Conservation (phyloP, 208 protist genomes). For the Trypanosoma avium region DNA sequence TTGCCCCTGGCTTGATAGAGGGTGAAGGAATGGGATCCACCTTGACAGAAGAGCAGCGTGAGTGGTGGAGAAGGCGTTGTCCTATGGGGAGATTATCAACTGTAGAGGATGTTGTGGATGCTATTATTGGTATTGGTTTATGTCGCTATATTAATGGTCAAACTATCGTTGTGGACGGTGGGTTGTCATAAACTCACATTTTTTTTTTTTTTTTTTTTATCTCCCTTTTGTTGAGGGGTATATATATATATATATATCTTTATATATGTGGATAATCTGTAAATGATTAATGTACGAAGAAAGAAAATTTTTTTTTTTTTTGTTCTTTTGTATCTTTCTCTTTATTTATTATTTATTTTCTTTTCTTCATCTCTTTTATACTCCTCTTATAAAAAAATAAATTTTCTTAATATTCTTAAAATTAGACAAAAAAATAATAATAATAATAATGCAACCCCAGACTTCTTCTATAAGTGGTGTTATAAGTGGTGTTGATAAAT, state of each 20-base stretch:
- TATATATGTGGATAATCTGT: too few species aligned
- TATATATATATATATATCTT: too few species aligned
- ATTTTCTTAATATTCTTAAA: neutral
- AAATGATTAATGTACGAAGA: too few species aligned
- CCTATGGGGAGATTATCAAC: conserved; percentile 74
- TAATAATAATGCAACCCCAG: conserved; percentile 14
- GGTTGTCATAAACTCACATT: conserved; percentile 34
- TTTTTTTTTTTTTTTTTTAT: conserved; percentile 16
- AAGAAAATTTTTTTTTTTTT: neutral
- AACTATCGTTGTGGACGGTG: conserved; percentile 80
- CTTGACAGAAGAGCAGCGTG: conserved; percentile 54
- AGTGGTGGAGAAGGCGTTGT: conserved; percentile 49
- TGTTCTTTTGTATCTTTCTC: neutral
- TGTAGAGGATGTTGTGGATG: conserved; percentile 76
- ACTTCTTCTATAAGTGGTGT: neutral
- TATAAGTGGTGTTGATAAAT: neutral
- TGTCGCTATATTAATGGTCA: conserved; percentile 84
- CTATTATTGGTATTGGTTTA: conserved; percentile 44
- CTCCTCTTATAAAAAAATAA: neutral
- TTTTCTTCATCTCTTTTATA: neutral
- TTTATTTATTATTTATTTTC: conserved; percentile 22
- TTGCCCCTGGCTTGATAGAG: conserved; percentile 88
- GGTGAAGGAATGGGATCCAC: conserved; percentile 75
- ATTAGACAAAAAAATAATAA: neutral
- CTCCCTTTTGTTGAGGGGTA: neutral